Evolutionary conservation across 441 rosid genomes (phyloP), one percentile per base, ranked within the genome.

Genomic region (Capsella rubella): DNA sequence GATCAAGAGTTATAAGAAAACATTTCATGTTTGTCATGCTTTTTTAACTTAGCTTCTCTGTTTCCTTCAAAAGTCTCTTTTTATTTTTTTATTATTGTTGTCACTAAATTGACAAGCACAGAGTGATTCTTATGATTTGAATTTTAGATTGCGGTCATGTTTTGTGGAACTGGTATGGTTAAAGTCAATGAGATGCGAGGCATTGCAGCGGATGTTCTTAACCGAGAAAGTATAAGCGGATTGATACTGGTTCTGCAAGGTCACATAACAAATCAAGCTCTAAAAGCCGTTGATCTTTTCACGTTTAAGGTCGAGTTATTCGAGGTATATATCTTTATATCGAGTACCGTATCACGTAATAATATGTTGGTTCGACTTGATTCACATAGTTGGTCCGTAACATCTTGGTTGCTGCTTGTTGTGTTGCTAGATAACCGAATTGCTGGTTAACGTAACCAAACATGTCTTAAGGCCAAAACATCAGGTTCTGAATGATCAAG

Each of bases 381-480:
- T 60, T 55, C 18, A 15, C 45, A 6, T 35, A 60, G 13, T 52
- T 51, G 37, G 35, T 60, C 56, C 14, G 40, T 74, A 42, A 51
- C 25, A 45, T 35, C 8, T 47, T 54, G 50, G 13, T 67, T 69
- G 15, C 12, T 47, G 4, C 39, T 49, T 39, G 8, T 43, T 54
- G 4, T 77, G 62, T 70, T 56, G 72, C 45, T 63, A 89, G 99
- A 85, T 94, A n/a, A 86, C 92, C 5, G 97, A 89, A 68, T 82
- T 94, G 82, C 85, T 92, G 28, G 88, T 89, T 45, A 92, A 94
- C 74, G 86, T 92, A 80, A 90, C 97, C 3, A 90, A 90, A 87
- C 99, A 92, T 74, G 91, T 85, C 25, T 74, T 94, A 67, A 88
- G 90, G 80, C 97, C 97, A 57, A 82, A 78, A 82, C 93, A 88